A percentile compares a stretch with the other conserved stretches of the same genome.
Evolutionary conservation across 108 stramenopile genomes (phyloP).

Genomic region (Aureococcus anophagefferens): DNA sequence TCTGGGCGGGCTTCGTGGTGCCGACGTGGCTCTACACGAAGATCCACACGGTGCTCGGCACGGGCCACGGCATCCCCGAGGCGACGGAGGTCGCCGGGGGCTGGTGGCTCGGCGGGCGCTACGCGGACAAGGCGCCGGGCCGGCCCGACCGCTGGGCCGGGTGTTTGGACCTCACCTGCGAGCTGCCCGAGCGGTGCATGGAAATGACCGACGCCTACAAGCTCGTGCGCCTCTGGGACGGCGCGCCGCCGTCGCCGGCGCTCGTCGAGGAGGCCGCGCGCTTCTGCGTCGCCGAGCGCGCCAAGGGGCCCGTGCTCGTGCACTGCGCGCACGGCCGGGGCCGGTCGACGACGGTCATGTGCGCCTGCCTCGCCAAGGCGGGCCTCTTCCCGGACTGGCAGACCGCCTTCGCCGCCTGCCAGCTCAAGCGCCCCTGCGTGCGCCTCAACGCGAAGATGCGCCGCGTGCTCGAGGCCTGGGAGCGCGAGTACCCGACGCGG

Average conservation of each 20-base stretch:
- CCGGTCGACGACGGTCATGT: slow-evolving; percentile 1
- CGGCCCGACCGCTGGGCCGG: neutral
- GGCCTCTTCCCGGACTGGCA: slow-evolving; percentile 64
- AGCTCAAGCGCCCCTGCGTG: slow-evolving; percentile 60
- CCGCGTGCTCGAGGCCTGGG: slow-evolving; percentile 64
- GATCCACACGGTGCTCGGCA: slow-evolving; percentile 3
- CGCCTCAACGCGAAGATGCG: slow-evolving; percentile 71
- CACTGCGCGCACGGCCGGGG: slow-evolving; percentile 12
- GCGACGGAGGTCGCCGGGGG: neutral
- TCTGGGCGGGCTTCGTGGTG: neutral
- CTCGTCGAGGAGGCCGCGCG: neutral
- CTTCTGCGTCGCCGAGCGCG: neutral
- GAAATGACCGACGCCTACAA: neutral
- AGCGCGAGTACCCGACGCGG: slow-evolving; percentile 43
- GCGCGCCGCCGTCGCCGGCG: neutral
- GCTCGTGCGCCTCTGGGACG: neutral
- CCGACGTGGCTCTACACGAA: slow-evolving; percentile 7
- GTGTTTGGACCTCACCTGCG: neutral
- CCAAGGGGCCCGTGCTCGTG: neutral
- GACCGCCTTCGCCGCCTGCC: slow-evolving; percentile 61
- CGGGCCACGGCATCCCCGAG: neutral
- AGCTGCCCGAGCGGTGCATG: slow-evolving; percentile 3
- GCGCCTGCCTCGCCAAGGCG: slow-evolving; percentile 42
- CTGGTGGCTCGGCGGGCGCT: slow-evolving; percentile 5
- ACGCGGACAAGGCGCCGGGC: neutral